Evolutionary conservation across 83 land plant genomes (phyloP).

Genomic region (Thuja plicata): DNA sequence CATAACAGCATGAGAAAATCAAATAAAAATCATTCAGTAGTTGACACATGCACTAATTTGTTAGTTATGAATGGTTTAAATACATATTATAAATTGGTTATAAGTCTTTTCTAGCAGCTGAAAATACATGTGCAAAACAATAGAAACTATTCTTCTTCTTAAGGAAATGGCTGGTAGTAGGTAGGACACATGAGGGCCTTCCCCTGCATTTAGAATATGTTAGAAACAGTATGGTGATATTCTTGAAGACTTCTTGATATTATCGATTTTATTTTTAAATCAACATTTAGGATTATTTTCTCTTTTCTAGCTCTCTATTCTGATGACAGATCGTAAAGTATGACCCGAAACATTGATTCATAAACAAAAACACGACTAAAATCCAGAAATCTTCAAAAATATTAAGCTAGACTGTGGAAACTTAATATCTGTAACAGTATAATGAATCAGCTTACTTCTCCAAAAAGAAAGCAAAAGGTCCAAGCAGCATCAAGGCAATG

Average conservation of each 20-base stretch:
- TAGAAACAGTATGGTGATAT: neutral
- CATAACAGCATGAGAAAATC: neutral
- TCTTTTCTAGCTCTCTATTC: too few relatives aligned
- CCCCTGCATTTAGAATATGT: neutral
- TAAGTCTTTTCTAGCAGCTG: neutral
- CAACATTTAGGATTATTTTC: too few relatives aligned
- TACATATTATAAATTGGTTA: neutral
- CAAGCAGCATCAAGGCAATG: conserved; percentile 45
- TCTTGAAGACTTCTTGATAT: too few relatives aligned
- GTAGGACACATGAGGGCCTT: neutral
- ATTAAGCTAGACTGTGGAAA: too few relatives aligned
- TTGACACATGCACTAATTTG: neutral
- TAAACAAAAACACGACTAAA: too few relatives aligned
- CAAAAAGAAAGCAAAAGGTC: conserved; percentile 53
- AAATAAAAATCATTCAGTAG: neutral
- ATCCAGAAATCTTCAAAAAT: too few relatives aligned
- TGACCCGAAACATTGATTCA: too few relatives aligned
- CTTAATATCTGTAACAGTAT: neutral
- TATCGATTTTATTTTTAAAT: too few relatives aligned
- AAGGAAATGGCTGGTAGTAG: neutral
- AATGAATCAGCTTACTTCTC: conserved; percentile 45
- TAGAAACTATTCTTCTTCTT: neutral
- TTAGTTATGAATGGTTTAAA: neutral
- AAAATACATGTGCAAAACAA: neutral
- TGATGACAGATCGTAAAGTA: too few relatives aligned